Conservation (phyloP, 345 rosid species). For the Syzygium jambos region DNA sequence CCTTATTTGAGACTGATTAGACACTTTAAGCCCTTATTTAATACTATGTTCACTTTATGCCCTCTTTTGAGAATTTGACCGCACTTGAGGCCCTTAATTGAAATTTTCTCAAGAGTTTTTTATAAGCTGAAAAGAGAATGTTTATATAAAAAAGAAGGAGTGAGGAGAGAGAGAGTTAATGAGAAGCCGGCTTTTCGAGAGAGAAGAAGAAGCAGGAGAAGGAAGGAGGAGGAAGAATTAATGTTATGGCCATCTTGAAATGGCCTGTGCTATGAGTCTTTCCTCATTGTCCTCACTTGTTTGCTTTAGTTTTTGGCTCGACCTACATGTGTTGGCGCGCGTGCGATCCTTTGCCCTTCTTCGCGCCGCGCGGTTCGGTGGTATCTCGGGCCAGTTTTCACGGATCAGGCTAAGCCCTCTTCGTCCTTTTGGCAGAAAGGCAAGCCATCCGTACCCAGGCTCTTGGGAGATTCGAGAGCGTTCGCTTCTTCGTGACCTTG, state of each 20-base stretch:
- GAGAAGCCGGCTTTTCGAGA: conserved; percentile 4
- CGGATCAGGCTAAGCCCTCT: not conserved
- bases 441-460: not conserved
- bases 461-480: not conserved
- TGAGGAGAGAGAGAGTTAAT: not conserved
- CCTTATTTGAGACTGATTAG: too few relatives aligned
- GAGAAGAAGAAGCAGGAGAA: not conserved
- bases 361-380: not conserved
- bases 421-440: not conserved
- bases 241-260: conserved; percentile 18
- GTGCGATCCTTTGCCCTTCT: not conserved
- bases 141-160: not conserved
- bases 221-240: not conserved
- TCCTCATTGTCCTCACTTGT: conserved; percentile 11
- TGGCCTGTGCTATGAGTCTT: conserved; percentile 3
- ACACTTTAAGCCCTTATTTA: too few relatives aligned
- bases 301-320: not conserved
- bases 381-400: not conserved
- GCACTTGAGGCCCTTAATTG: too few relatives aligned
- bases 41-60: too few relatives aligned
- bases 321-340: not conserved
- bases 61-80: too few relatives aligned
- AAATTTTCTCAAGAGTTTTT: too few relatives aligned
- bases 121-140: not conserved
- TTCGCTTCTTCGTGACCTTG: not conserved